Evolutionary conservation across 2,329 filamentous ascomycete genomes (phyloP).

Genomic region (Pseudogymnoascus sp.): DNA sequence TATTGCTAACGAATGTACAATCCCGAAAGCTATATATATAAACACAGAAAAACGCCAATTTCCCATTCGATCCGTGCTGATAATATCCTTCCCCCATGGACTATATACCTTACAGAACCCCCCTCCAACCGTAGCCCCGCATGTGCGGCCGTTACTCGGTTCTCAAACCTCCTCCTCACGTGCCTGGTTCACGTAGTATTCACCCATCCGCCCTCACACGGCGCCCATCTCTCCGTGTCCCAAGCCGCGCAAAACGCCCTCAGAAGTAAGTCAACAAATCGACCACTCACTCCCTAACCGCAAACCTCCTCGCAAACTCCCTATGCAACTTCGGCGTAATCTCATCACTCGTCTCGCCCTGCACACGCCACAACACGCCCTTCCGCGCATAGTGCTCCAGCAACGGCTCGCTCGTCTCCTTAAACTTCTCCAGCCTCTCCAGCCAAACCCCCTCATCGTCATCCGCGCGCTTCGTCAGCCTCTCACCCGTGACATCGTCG

Average conservation of each 20-base stretch:
- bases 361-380: slow-evolving; percentile 77
- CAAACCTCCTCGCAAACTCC: slow-evolving; percentile 76
- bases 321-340: slow-evolving; percentile 82
- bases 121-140: slow-evolving; percentile 2
- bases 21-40: not conserved
- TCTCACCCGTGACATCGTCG: slow-evolving; percentile 88
- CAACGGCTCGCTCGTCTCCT: slow-evolving; percentile 75
- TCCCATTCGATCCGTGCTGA: not conserved
- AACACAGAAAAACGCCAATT: not conserved
- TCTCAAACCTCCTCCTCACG: not conserved
- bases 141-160: slow-evolving; percentile 2
- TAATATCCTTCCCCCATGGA: not conserved
- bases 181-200: not conserved
- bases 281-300: not conserved
- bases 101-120: not conserved
- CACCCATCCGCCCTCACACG: not conserved
- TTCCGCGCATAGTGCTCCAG: slow-evolving; percentile 82
- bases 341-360: slow-evolving; percentile 86
- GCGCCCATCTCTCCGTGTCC: not conserved
- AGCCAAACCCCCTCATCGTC: slow-evolving; percentile 84
- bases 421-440: slow-evolving; percentile 70
- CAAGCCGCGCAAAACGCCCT: not conserved
- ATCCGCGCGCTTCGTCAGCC: slow-evolving; percentile 71
- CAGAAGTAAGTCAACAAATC: not conserved
- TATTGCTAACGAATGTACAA: not conserved